Base-by-base conservation (phyloP, 1,284 basidiomycete genomes). In the Puccinia horiana region DNA sequence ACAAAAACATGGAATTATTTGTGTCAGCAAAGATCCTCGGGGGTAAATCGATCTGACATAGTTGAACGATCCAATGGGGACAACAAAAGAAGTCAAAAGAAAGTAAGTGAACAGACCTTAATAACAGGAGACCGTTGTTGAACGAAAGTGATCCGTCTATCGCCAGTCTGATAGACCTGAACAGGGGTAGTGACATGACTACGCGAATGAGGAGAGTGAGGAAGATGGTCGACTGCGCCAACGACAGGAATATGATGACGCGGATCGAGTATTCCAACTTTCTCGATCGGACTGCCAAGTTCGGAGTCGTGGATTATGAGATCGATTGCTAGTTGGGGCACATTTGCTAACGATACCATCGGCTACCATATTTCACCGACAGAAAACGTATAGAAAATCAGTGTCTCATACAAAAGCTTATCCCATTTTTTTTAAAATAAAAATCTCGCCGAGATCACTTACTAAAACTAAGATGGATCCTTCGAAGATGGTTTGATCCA, bases 101-200 rank as follows among this genome's bases (percentile, higher is more conserved):
- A 8, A 47, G 16, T 47, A 47, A 47, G 8, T 29, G 26, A 29
- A 18, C 42, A 29, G 49, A 49, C 76, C 61, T 77, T 77, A 4
- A 77, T 40, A 9, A 77, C 76, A 18, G 76, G 76, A 32, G 76
- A 77, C 11, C 76, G 35, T 77, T 61, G 76, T 44, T 77, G 76
- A 40, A 77, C 40, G 49, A 77, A 49, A 9, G 76, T 77, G 49
- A 44, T 47, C 9, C 40, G 44, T 26, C 23, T 52, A 52, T 76
- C 52, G 20, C 3, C 32, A 29, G 54, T 44, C 61, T 77, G 76
- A 67, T 77, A 77, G 61, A 77, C 76, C 49, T 77, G 56, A 26
- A 77, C 42, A 16, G 76, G 76, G n/a, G 37, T 47, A 2, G 44
- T 44, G 14, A 63, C 44, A 4, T 61, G 44, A 29, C 44, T 42